A percentile compares a stretch with the other conserved stretches of the same genome.
Evolutionary conservation across 1,139 yeast species (phyloP).

Genomic region (Saccharomyces uvarum): DNA sequence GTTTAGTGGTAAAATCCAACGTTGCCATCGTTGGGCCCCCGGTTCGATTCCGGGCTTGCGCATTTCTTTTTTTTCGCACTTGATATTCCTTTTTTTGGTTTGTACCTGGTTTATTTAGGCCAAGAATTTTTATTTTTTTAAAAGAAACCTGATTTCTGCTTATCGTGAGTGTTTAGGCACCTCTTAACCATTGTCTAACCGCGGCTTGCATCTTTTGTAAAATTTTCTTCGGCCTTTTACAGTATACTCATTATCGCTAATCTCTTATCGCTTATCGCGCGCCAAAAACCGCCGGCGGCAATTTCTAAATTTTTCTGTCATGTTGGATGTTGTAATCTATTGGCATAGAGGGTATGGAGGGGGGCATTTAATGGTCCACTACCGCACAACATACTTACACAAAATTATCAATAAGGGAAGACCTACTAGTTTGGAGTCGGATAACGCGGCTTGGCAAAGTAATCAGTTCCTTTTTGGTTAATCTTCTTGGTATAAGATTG

Average conservation of each 20-base stretch:
- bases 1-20: conserved; percentile 1
- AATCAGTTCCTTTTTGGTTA: neutral
- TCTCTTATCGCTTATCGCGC: neutral
- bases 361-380: neutral
- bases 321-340: neutral
- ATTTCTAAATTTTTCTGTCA: neutral
- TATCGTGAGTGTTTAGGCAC: neutral
- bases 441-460: neutral
- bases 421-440: neutral
- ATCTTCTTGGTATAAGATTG: neutral
- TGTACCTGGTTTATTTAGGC: neutral
- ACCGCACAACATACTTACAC: neutral
- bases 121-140: neutral
- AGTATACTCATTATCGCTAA: neutral
- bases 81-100: neutral
- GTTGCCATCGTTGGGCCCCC: conserved; percentile 2
- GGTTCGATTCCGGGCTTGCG: conserved; percentile 1
- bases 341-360: neutral
- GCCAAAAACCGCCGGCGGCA: conserved; percentile 1
- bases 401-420: neutral
- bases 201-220: neutral
- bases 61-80: neutral
- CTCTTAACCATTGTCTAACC: neutral
- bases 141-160: neutral
- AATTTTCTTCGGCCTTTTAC: neutral